phyloP scores from a whole-genome alignment of 2,329 filamentous ascomycete species.

The Orbilia brochopaga region DNA sequence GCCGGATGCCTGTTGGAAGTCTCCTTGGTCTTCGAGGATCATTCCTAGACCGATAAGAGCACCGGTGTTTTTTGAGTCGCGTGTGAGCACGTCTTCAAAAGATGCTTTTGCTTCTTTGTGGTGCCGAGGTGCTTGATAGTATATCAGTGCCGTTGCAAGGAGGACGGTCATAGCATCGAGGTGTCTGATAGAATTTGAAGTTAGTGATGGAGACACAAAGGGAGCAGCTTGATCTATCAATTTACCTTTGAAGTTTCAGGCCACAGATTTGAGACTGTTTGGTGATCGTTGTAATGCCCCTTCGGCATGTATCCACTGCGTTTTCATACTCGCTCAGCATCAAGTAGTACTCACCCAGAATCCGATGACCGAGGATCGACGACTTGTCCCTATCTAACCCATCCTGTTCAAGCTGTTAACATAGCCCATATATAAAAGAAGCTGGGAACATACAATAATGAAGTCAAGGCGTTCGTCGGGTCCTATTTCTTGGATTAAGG shows the following conservation, averaged over 20 bases:
- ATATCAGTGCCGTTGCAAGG: conserved; percentile 85
- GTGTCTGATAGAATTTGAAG: conserved; percentile 62
- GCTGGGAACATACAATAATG: conserved; percentile 52
- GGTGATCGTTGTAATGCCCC: conserved; percentile 69
- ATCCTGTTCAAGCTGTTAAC: conserved; percentile 56
- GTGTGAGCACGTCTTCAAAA: conserved; percentile 79
- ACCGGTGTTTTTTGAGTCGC: conserved; percentile 76
- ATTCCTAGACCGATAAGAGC: conserved; percentile 89
- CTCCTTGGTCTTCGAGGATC: conserved; percentile 90
- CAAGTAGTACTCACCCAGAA: conserved; percentile 83
- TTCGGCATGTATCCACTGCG: conserved; percentile 78
- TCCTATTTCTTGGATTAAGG: conserved; percentile 68
- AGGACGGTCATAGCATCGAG: conserved; percentile 76
- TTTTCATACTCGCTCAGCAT: conserved; percentile 83
- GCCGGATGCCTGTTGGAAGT: conserved; percentile 79
- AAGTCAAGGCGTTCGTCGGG: conserved; percentile 53
- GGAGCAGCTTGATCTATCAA: neutral
- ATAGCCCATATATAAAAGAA: neutral
- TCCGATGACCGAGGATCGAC: conserved; percentile 80
- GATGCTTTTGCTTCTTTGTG: conserved; percentile 86
- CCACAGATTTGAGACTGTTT: conserved; percentile 71
- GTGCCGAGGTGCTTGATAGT: conserved; percentile 86
- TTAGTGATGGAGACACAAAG: neutral
- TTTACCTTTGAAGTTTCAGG: conserved; percentile 64
- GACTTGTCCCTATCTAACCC: conserved; percentile 62